Evolutionary conservation across 305 asterid genomes (phyloP), one percentile per base, ranked within the genome.

Genomic region (Nicotiana rustica): DNA sequence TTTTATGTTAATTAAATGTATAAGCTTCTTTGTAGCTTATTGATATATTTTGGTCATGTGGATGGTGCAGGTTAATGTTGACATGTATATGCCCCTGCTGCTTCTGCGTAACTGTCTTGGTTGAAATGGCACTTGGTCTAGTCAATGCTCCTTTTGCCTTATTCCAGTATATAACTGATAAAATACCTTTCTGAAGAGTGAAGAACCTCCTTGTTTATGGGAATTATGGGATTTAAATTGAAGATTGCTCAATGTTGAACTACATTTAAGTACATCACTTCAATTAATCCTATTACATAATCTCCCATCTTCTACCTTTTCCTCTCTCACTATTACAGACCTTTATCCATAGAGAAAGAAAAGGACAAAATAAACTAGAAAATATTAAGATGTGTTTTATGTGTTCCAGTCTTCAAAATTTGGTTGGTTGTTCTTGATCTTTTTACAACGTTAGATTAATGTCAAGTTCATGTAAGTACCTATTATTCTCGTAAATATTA

Each of bases 61-160:
- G 5, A 14, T 69, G 15, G 10, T 70, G 78, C 78, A 70, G 78
- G 18, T 41, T 70, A 57, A 70, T 70, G 7, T 41, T 70, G 35
- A 70, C 78, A 41, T 70, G 78, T n/a, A 70, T 70, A 70, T 70
- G 78, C 10, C 78, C 78, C 59, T 70, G 78, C 29, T 70, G 59
- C 78, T 70, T 70, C 56, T 70, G 78, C 2, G 78, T 70, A 33
- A 41, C 78, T 41, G 3, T 70, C 35, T 70, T 70, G 78, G 78
- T 70, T 1, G 78, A 70, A 70, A 18, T 70, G 78, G 78, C 78
- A 18, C 78, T 70, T 41, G 31, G 18, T 38, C 59, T 70, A 1
- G 59, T 70, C 18, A 70, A 70, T 41, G 78, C 59, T 41, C 78
- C 78, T 18, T 41, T 70, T 70, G 35, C 19, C 5, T 44, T 70